phyloP scores from a whole-genome alignment of 2,329 filamentous ascomycete genomes.

The Nothophoma quercina region DNA sequence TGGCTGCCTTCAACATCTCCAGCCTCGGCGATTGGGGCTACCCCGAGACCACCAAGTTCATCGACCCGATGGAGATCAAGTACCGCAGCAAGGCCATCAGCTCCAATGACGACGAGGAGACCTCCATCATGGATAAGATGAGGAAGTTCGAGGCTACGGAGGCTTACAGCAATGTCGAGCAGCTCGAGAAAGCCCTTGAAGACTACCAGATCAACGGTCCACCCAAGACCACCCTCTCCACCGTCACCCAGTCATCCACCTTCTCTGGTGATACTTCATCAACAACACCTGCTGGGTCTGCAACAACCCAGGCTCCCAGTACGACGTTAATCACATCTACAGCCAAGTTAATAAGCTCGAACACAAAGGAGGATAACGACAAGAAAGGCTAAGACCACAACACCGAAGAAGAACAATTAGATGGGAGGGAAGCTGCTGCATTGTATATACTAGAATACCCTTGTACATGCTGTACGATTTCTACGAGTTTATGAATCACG shows the following conservation, averaged over 20 bases:
- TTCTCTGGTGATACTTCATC: background rate
- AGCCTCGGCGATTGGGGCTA: constrained; percentile 44
- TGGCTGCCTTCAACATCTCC: constrained; percentile 55
- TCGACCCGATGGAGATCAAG: constrained; percentile 43
- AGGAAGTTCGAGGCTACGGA: constrained; percentile 37
- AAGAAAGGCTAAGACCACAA: constrained; percentile 11
- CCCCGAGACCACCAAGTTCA: constrained; percentile 43
- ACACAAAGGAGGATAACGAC: constrained; percentile 11
- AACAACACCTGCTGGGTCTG: background rate
- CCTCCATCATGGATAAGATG: constrained; percentile 33
- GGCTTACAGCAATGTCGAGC: constrained; percentile 36
- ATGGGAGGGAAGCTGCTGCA: too few species aligned
- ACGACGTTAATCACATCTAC: constrained; percentile 14
- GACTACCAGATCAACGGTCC: constrained; percentile 36
- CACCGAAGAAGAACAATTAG: constrained; percentile 12
- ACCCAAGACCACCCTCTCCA: constrained; percentile 27
- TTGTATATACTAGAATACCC: background rate
- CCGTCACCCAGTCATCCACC: constrained; percentile 10
- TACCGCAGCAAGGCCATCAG: constrained; percentile 36
- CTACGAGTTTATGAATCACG: background rate
- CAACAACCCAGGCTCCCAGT: background rate
- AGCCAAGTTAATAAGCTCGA: constrained; percentile 5
- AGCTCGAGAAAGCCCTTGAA: constrained; percentile 38
- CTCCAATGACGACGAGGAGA: constrained; percentile 28
- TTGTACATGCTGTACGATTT: constrained; percentile 1